Conservation (phyloP, 2,329 filamentous ascomycete genomes). For the Pleurostoma richardsiae region DNA sequence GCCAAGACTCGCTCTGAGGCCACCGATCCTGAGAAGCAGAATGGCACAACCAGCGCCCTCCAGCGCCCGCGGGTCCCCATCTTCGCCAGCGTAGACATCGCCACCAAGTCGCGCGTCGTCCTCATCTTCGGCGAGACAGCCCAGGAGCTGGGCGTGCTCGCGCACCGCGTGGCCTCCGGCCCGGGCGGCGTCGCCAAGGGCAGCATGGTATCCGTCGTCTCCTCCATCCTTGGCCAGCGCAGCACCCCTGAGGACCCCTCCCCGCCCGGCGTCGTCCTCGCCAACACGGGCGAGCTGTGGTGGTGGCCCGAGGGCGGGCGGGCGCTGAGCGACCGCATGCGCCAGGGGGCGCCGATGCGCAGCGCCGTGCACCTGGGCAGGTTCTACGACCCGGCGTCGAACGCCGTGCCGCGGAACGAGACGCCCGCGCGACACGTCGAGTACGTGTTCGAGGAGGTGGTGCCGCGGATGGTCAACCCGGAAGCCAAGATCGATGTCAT, state of each 20-base stretch:
- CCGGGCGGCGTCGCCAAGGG: slow-evolving; percentile 64
- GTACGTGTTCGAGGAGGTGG: slow-evolving; percentile 60
- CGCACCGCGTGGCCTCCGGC: slow-evolving; percentile 61
- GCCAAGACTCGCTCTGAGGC: slow-evolving; percentile 4
- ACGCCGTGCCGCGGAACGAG: slow-evolving; percentile 58
- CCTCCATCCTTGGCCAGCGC: slow-evolving; percentile 31
- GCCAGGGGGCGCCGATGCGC: slow-evolving; percentile 53
- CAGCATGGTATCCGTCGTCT: slow-evolving; percentile 62
- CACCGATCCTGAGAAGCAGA: slow-evolving; percentile 17
- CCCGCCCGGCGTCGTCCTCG: slow-evolving; percentile 61
- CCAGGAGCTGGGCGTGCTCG: slow-evolving; percentile 71
- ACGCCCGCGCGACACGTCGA: slow-evolving; percentile 55
- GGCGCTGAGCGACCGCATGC: slow-evolving; percentile 53
- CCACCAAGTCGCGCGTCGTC: slow-evolving; percentile 56
- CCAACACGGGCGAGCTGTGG: slow-evolving; percentile 71
- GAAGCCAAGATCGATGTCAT: slow-evolving; percentile 63
- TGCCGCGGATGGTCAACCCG: slow-evolving; percentile 41
- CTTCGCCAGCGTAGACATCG: slow-evolving; percentile 51
- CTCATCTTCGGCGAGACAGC: slow-evolving; percentile 67
- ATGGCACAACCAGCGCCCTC: too few relatives aligned
- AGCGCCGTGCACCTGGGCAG: slow-evolving; percentile 56
- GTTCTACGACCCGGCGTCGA: slow-evolving; percentile 46
- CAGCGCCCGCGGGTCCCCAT: slow-evolving; percentile 60
- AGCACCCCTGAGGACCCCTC: slow-evolving; percentile 24
- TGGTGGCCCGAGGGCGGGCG: slow-evolving; percentile 65